Evolutionary conservation across 2,329 filamentous ascomycete genomes (phyloP).

Genomic region (Chaetomium globosum): DNA sequence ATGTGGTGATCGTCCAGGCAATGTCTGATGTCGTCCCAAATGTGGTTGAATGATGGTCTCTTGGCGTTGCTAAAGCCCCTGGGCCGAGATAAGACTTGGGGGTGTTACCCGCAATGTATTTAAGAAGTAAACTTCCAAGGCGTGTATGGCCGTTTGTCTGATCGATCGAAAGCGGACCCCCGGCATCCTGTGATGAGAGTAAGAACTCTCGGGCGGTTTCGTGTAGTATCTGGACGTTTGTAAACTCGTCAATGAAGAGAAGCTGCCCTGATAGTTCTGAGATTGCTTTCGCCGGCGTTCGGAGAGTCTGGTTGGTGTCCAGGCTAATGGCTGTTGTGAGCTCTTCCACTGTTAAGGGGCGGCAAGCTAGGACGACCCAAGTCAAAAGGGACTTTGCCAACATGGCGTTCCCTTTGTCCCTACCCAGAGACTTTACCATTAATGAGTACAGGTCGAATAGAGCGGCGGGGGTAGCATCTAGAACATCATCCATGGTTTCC

Average conservation of each 20-base stretch:
- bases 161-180: constrained; percentile 31
- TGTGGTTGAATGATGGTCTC: too few species aligned
- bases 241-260: constrained; percentile 38
- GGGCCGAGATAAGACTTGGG: constrained; percentile 23
- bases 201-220: constrained; percentile 42
- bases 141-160: constrained; percentile 34
- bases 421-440: constrained; percentile 36
- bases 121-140: constrained; percentile 41
- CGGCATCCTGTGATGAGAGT: constrained; percentile 28
- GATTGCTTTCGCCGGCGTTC: constrained; percentile 38
- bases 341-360: constrained; percentile 43
- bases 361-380: constrained; percentile 42
- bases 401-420: constrained; percentile 29
- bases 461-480: constrained; percentile 38
- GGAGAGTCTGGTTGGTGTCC: constrained; percentile 40
- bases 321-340: constrained; percentile 42
- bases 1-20: constrained; percentile 15
- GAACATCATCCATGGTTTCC: constrained; percentile 38
- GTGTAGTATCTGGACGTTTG: constrained; percentile 40
- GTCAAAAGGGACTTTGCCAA: constrained; percentile 42
- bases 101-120: constrained; percentile 34
- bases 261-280: constrained; percentile 40
- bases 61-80: too few species aligned
- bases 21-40: constrained; percentile 10
- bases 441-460: constrained; percentile 37